Evolutionary conservation across 306 rosid genomes (phyloP).

Genomic region (Amphicarpaea edgeworthii): DNA sequence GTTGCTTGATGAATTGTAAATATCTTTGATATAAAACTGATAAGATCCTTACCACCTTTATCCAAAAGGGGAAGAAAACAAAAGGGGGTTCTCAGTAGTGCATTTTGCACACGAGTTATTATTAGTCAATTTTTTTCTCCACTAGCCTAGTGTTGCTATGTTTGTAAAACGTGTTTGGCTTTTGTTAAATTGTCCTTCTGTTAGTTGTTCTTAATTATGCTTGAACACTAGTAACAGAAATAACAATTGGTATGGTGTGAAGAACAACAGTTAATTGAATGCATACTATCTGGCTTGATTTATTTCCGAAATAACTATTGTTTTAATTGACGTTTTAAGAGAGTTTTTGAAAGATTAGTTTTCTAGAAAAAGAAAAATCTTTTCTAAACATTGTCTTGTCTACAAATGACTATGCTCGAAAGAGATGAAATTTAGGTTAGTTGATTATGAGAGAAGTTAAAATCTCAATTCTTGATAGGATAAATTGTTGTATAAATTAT

Average conservation of each 20-base stretch:
- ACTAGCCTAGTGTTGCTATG: neutral
- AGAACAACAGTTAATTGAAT: neutral
- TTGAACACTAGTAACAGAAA: neutral
- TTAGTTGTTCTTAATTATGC: neutral
- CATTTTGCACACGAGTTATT: slow-evolving; percentile 27
- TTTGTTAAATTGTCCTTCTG: neutral
- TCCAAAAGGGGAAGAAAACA: slow-evolving; percentile 27
- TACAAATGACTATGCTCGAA: too few relatives aligned
- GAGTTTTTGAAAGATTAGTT: neutral
- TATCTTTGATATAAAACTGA: slow-evolving; percentile 32
- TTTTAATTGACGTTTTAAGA: too few relatives aligned
- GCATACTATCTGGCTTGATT: neutral
- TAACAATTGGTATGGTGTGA: neutral
- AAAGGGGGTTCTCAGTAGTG: slow-evolving; percentile 36
- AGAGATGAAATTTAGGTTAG: too few relatives aligned
- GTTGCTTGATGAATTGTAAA: slow-evolving; percentile 55
- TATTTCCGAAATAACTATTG: neutral
- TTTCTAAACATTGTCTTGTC: neutral
- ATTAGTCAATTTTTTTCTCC: neutral
- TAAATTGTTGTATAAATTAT: too few relatives aligned
- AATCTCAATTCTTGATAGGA: too few relatives aligned
- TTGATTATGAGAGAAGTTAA: too few relatives aligned
- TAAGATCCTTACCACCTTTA: slow-evolving; percentile 40
- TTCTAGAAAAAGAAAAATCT: neutral
- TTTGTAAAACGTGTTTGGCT: slow-evolving; percentile 1